Evolutionary conservation across 2,329 filamentous ascomycete genomes (phyloP).

Genomic region (Cercospora nicotianae): DNA sequence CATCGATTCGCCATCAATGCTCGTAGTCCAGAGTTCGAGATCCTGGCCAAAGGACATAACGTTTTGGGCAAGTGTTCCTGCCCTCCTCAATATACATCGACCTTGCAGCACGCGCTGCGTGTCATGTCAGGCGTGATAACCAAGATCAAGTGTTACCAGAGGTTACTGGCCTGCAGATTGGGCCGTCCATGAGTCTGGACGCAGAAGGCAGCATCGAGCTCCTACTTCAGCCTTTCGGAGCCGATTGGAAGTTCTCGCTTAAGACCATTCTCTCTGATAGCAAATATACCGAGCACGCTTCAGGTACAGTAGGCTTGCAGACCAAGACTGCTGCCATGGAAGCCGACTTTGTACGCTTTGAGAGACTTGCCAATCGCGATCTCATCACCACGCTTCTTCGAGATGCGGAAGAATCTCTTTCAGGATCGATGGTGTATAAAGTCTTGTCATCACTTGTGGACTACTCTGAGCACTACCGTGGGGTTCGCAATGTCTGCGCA

Average conservation of each 20-base stretch:
- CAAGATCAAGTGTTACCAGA: neutral
- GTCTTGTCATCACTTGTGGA: slow-evolving; percentile 5
- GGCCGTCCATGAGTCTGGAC: neutral
- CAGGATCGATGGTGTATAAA: slow-evolving; percentile 11
- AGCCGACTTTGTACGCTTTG: slow-evolving; percentile 1
- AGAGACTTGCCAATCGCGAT: slow-evolving; percentile 1
- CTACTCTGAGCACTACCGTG: slow-evolving; percentile 3
- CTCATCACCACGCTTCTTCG: neutral
- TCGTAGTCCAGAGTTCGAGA: neutral
- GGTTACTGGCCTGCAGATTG: neutral
- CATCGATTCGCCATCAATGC: slow-evolving; percentile 7
- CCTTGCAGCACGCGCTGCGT: slow-evolving; percentile 2
- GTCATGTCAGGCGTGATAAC: neutral
- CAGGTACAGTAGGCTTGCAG: neutral
- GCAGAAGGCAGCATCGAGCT: neutral
- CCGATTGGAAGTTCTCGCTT: slow-evolving; percentile 3
- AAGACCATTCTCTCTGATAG: neutral
- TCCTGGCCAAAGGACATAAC: neutral
- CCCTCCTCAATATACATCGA: slow-evolving; percentile 1
- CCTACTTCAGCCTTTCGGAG: neutral
- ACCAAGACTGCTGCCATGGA: neutral
- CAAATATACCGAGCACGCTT: neutral
- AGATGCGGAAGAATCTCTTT: neutral
- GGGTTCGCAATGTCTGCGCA: neutral
- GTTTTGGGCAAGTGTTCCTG: neutral